Percentiles rank a stretch among this genome's conserved stretches.
phyloP scores from a whole-genome alignment of 768 basidiomycete genomes.

The Kwoniella bestiolae region DNA sequence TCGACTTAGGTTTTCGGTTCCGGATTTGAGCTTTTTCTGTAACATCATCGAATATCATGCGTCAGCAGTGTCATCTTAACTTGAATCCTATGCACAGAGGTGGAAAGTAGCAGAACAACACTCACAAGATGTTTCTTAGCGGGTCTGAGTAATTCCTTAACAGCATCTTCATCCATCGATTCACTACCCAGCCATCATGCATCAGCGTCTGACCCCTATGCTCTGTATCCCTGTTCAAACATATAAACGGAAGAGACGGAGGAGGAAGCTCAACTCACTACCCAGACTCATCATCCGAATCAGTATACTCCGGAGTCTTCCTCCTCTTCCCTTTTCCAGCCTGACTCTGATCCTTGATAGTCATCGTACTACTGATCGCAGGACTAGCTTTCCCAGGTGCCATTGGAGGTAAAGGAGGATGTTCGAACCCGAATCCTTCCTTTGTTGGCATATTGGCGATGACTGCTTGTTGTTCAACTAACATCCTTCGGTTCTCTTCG shows the following conservation, averaged over 20 bases:
- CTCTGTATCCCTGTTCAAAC: too few species aligned
- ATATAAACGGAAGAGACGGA: background rate
- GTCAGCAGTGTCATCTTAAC: background rate
- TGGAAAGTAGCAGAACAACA: background rate
- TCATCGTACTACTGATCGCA: constrained; percentile 62
- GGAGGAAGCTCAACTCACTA: constrained; percentile 76
- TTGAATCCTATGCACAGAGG: background rate
- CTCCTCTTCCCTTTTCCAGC: constrained; percentile 70
- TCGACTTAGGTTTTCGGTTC: constrained; percentile 88
- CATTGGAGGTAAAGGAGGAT: constrained; percentile 29
- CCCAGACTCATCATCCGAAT: constrained; percentile 86
- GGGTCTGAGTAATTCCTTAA: constrained; percentile 92
- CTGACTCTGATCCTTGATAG: constrained; percentile 70
- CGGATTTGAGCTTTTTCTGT: constrained; percentile 92
- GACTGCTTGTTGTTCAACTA: constrained; percentile 49
- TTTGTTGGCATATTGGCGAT: constrained; percentile 46
- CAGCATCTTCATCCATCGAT: constrained; percentile 90
- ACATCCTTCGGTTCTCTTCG: constrained; percentile 51
- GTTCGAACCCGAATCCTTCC: constrained; percentile 46
- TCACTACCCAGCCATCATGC: constrained; percentile 62
- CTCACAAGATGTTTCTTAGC: constrained; percentile 93
- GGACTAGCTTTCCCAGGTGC: constrained; percentile 30
- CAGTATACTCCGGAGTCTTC: constrained; percentile 95
- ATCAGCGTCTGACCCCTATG: background rate
- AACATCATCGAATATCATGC: background rate